Conservation (phyloP, 305 asterid species). For the Salvia sclarea region DNA sequence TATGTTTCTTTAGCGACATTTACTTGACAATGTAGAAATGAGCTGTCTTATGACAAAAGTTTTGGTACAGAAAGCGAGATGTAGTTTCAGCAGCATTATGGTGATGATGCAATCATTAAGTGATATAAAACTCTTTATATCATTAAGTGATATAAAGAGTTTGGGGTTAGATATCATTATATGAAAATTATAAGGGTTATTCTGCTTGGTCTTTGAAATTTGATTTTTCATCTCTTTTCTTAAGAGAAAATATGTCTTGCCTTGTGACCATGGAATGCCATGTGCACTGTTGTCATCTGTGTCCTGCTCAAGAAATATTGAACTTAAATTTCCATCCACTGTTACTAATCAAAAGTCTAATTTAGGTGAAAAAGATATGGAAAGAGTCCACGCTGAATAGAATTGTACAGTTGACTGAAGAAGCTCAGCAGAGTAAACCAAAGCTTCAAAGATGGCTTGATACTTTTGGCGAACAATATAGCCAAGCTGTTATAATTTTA, state of each 20-base stretch:
- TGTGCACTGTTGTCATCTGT: constrained; percentile 5
- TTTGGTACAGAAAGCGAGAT: not conserved
- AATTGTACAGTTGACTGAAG: constrained; percentile 94
- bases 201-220: not conserved
- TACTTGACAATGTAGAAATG: constrained; percentile 16
- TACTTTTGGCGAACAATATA: constrained; percentile 89
- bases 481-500: constrained; percentile 76
- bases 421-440: constrained; percentile 97
- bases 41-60: not conserved
- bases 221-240: not conserved
- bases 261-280: constrained; percentile 16
- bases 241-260: constrained; percentile 17
- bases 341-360: constrained; percentile 27
- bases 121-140: constrained; percentile 20
- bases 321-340: constrained; percentile 10
- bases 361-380: constrained; percentile 93
- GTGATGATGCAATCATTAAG: constrained; percentile 6
- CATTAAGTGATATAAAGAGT: not conserved
- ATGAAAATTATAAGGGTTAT: not conserved
- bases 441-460: constrained; percentile 98
- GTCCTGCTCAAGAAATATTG: constrained; percentile 10
- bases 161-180: not conserved
- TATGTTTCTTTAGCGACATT: not conserved
- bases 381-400: constrained; percentile 90
- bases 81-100: constrained; percentile 13